phyloP scores from a whole-genome alignment of 179 eudicot species.

The Actinidia arguta region DNA sequence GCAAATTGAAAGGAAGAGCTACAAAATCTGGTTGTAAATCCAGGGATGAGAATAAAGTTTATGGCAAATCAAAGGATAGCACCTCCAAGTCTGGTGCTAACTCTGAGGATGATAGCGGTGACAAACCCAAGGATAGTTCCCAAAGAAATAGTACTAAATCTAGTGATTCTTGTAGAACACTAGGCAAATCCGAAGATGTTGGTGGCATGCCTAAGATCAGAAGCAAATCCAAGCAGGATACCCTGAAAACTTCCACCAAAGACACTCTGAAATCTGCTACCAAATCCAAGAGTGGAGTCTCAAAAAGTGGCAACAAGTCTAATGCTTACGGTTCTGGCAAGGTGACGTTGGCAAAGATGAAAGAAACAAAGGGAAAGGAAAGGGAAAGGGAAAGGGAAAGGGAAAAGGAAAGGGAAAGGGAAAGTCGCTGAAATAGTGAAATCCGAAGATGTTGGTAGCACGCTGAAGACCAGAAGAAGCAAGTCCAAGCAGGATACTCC shows the following conservation, averaged over 20 bases:
- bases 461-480: slow-evolving; percentile 25
- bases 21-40: slow-evolving; percentile 53
- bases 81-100: slow-evolving; percentile 41
- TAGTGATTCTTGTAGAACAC: slow-evolving; percentile 29
- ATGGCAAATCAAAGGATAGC: slow-evolving; percentile 37
- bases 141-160: slow-evolving; percentile 36
- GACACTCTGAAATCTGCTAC: slow-evolving; percentile 41
- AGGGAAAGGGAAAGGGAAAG: too few species aligned
- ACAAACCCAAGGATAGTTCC: slow-evolving; percentile 19
- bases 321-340: slow-evolving; percentile 39
- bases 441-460: slow-evolving; percentile 42
- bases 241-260: slow-evolving; percentile 28
- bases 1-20: slow-evolving; percentile 55
- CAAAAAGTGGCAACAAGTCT: slow-evolving; percentile 51
- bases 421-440: too few species aligned
- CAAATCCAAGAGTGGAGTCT: slow-evolving; percentile 55
- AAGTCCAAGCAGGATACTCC: slow-evolving; percentile 39
- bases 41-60: slow-evolving; percentile 36
- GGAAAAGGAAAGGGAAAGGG: too few species aligned
- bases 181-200: slow-evolving; percentile 52
- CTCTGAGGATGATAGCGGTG: slow-evolving; percentile 31
- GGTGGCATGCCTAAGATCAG: slow-evolving; percentile 28
- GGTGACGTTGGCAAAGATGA: slow-evolving; percentile 5
- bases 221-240: slow-evolving; percentile 33
- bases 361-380: slow-evolving; percentile 23